Evolutionary conservation across 805 yeast genomes (phyloP), one percentile per base, ranked within the genome.

Genomic region (Vanderwaltozyma tropicalis): DNA sequence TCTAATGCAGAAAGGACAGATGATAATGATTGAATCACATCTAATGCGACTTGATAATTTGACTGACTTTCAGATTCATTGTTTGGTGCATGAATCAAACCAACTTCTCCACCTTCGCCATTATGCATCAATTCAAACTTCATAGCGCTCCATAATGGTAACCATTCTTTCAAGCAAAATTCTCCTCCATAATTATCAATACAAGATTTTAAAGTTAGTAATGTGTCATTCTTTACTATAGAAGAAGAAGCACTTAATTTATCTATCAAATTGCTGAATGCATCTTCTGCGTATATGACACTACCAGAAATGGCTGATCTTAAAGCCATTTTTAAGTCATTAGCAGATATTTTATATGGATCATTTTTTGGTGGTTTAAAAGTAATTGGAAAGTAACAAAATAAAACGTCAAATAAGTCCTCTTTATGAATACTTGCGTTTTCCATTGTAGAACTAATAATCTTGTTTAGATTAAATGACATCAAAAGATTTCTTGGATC

Each of bases 341-440:
- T 72, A 1, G 86, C 74, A 0, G 95, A 76, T 45, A 86, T 82
- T 44, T 78, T 76, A 55, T 87, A 86, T 49, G 89, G 95, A 56
- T 84, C 84, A 47, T 70, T 66, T 34, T 77, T 74, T 3, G 97
- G 95, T 1, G 97, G 95, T 41, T 78, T 78, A 62, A 94, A 92
- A 1, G 96, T 82, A 31, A 92, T 88, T 11, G 99, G 99, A 64
- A 89, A 92, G 62, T 92, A 92, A 59, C 98, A 92, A 55, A 89
- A 94, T 29, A 85, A 68, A 26, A 82, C 75, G 55, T 92, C 98
- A 55, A 88, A 94, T 41, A 92, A 57, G 9, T 83, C 85, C 46
- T 80, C 80, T 24, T 71, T 52, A 50, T 57, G 62, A 30, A 59
- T 46, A 2, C 17, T 37, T 35, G 74, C 64, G 3, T 64, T 61